These are phyloP conservation scores for Epithele typhae DNA, from an alignment of 768 basidiomycete species.

Conservation along the genomic window DNA sequence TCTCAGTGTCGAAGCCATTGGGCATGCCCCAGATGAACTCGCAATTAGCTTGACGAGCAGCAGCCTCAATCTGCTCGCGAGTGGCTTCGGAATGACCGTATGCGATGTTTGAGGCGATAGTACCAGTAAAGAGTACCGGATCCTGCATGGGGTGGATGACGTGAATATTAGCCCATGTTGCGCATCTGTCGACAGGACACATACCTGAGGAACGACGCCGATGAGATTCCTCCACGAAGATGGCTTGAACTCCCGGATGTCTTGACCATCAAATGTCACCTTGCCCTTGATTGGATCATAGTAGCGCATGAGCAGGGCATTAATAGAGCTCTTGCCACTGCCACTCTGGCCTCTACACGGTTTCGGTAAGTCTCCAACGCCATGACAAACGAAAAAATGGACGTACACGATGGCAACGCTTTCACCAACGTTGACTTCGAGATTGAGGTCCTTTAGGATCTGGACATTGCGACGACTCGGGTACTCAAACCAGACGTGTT, in stretches of 20 bases:
- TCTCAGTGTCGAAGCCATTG: constrained; percentile 88
- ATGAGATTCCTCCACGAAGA: constrained; percentile 87
- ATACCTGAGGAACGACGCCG: constrained; percentile 86
- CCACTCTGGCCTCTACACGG: constrained; percentile 78
- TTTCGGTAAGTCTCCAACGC: background rate
- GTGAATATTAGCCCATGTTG: no score
- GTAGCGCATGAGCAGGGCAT: constrained; percentile 81
- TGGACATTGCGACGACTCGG: constrained; percentile 79
- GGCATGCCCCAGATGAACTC: constrained; percentile 96
- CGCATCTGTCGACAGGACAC: background rate
- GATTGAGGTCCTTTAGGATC: constrained; percentile 77
- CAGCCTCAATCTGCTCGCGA: constrained; percentile 79
- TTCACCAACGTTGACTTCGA: constrained; percentile 79
- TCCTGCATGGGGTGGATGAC: constrained; percentile 36
- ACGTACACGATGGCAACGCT: constrained; percentile 90
- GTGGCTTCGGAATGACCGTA: constrained; percentile 77
- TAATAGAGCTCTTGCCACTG: constrained; percentile 90
- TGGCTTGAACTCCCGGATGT: constrained; percentile 82
- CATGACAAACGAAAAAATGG: constrained; percentile 1
- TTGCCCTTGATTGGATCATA: constrained; percentile 85
- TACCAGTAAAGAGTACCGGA: constrained; percentile 86
- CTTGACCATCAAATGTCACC: constrained; percentile 83
- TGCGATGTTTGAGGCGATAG: constrained; percentile 92
- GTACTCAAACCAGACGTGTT: constrained; percentile 84
- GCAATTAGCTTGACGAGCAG: constrained; percentile 89